Base-by-base conservation (phyloP, 140 eudicot species). In the Erigeron philadelphicus region DNA sequence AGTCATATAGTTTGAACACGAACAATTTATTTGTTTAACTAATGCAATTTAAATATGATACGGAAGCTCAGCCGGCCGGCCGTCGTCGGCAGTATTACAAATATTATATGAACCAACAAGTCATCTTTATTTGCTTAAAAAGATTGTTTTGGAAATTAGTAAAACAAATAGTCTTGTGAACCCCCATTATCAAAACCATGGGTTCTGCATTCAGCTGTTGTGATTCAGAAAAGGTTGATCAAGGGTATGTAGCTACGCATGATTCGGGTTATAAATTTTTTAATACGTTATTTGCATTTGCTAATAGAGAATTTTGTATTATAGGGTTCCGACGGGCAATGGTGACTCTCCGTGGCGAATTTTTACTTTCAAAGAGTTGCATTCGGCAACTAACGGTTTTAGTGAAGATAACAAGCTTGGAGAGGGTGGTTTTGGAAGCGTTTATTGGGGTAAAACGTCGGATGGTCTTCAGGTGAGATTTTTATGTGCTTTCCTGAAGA, bases 371-470 rank as follows among this genome's bases (percentile, higher is more conserved):
- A 91, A 88, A 72, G 97, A 91, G 78, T 68, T 91, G 79, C 86
- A 88, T 72, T 61, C 81, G 0, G 96, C 97, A 5, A 91, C 97
- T 5, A 88, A 88, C 61, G 95, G 95, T 21, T 91, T 91, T 65
- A 82, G 90, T 49, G 94, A 88, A 49, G 91, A 91, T 46, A 82
- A 86, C 81, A 91, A 88, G 70, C 96, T 91, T 61, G 97, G 97
- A 25, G 97, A 91, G 64, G 97, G 97, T 23, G 97, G 95, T 19
- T 91, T 91, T 75, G 97, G 97, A 59, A 91, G 97, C 70, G 97
- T 91, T 41, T 91, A 86, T 71, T 82, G 95, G 86, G 97, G 97
- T 16, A 87, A 84, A 83, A 87, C 95, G 0, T 54, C 86, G 0
- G 96, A 91, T 79, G 97, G 96, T 63, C 95, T 89, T 73, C 96